phyloP scores from a whole-genome alignment of 2,329 filamentous ascomycete species.

The Helotiales sp. region DNA sequence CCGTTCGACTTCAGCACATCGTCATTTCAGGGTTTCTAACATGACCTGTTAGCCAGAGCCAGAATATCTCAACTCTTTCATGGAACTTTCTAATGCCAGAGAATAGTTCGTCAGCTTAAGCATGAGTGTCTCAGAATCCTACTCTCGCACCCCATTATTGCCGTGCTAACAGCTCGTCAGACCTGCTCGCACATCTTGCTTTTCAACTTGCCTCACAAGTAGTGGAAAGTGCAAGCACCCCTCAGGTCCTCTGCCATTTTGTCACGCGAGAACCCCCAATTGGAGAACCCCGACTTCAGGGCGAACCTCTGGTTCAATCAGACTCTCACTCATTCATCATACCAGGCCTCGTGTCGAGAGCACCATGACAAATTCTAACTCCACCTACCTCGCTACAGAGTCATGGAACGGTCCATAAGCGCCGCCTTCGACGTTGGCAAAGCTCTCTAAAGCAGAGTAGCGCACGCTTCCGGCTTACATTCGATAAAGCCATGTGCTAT shows the following conservation, averaged over 20 bases:
- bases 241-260: neutral
- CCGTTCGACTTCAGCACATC: neutral
- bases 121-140: too few relatives aligned
- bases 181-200: neutral
- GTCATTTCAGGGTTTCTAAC: neutral
- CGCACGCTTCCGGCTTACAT: neutral
- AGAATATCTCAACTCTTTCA: too few relatives aligned
- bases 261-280: neutral
- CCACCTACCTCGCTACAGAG: neutral
- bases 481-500: conserved; percentile 1
- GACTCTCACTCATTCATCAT: neutral
- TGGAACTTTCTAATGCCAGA: too few relatives aligned
- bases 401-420: neutral
- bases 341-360: neutral
- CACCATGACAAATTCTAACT: neutral
- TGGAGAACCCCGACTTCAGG: neutral
- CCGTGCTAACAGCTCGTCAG: neutral
- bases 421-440: neutral
- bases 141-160: neutral
- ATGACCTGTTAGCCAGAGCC: too few relatives aligned
- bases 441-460: neutral
- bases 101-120: too few relatives aligned
- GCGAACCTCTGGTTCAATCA: neutral
- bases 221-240: too few relatives aligned
- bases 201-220: neutral